Percentiles rank a stretch among this genome's conserved stretches.
phyloP scores from a whole-genome alignment of 1,284 basidiomycete species.

The Leccinum angustisporum region DNA sequence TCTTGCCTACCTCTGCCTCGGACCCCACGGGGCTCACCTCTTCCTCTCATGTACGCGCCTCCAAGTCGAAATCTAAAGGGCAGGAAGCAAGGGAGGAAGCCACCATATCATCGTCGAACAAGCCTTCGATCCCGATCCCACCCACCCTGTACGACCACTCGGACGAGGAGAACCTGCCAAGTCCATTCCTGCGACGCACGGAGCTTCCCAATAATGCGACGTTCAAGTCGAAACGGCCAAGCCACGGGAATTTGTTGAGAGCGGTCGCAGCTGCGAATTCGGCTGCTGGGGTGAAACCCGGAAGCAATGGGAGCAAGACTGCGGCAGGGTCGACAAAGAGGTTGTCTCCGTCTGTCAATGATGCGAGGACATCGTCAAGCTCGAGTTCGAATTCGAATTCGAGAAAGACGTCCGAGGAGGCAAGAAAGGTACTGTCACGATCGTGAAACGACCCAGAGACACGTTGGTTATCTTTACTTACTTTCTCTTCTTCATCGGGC shows the following conservation, averaged over 20 bases:
- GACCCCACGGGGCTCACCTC: conserved; percentile 31
- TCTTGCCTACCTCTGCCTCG: conserved; percentile 29
- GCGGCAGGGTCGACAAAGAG: conserved; percentile 12
- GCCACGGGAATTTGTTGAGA: conserved; percentile 53
- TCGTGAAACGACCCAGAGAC: too few relatives aligned
- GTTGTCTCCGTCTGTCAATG: conserved; percentile 13
- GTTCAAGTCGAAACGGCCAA: conserved; percentile 41
- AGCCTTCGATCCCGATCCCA: conserved; percentile 1
- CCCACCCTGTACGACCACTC: conserved; percentile 58
- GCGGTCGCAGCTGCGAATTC: conserved; percentile 65
- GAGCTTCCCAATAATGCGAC: conserved; percentile 33
- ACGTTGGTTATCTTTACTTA: too few relatives aligned
- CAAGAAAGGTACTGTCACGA: conserved; percentile 46
- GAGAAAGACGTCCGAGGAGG: conserved; percentile 51
- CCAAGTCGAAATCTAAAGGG: conserved; percentile 15
- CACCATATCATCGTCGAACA: conserved; percentile 5
- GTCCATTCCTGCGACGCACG: conserved; percentile 70
- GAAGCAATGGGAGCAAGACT: conserved; percentile 11
- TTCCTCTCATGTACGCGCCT: conserved; percentile 12
- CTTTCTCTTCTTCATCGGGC: too few relatives aligned
- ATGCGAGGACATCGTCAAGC: conserved; percentile 27
- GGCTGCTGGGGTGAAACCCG: conserved; percentile 34
- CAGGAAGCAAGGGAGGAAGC: not conserved
- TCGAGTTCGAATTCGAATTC: conserved; percentile 35
- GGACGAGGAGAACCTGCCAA: conserved; percentile 83